Conservation (phyloP, 371 early-diverging fungal genomes). For the Fennellomyces sp. region DNA sequence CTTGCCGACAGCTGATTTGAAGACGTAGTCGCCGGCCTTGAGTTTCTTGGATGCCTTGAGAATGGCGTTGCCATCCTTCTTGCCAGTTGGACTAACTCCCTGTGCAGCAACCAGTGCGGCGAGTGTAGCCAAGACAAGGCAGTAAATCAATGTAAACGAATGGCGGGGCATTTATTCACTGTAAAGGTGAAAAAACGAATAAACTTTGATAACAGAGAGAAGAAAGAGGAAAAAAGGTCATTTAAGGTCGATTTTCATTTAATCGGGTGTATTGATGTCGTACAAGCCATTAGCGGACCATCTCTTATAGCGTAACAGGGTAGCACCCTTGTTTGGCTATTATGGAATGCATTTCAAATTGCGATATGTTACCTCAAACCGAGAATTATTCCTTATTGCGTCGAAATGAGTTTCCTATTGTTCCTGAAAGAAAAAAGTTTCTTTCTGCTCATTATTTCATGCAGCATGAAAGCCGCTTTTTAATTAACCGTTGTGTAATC, state of each 20-base stretch:
- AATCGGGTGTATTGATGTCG: background rate
- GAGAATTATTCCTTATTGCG: constrained; percentile 20
- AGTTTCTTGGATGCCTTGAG: constrained; percentile 19
- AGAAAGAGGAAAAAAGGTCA: constrained; percentile 1
- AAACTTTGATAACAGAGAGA: constrained; percentile 6
- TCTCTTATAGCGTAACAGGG: background rate
- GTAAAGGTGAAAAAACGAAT: constrained; percentile 3
- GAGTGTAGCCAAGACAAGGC: constrained; percentile 2
- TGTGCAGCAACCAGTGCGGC: constrained; percentile 19
- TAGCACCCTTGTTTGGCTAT: background rate
- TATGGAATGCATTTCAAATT: too few species aligned
- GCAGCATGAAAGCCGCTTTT: constrained; percentile 32
- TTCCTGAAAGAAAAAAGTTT: constrained; percentile 22
- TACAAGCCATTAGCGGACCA: background rate
- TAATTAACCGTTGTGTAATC: constrained; percentile 26
- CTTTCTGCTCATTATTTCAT: constrained; percentile 34
- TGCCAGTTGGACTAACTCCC: constrained; percentile 30
- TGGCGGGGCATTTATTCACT: constrained; percentile 8
- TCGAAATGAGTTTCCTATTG: constrained; percentile 1
- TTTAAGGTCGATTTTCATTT: background rate
- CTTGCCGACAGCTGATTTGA: constrained; percentile 16
- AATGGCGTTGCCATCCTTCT: constrained; percentile 28
- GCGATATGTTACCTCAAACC: constrained; percentile 11
- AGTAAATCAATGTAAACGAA: constrained; percentile 8
- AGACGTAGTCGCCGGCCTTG: constrained; percentile 19